Evolutionary conservation across 306 rosid genomes (phyloP).

Genomic region (Vigna reflexopilosa): DNA sequence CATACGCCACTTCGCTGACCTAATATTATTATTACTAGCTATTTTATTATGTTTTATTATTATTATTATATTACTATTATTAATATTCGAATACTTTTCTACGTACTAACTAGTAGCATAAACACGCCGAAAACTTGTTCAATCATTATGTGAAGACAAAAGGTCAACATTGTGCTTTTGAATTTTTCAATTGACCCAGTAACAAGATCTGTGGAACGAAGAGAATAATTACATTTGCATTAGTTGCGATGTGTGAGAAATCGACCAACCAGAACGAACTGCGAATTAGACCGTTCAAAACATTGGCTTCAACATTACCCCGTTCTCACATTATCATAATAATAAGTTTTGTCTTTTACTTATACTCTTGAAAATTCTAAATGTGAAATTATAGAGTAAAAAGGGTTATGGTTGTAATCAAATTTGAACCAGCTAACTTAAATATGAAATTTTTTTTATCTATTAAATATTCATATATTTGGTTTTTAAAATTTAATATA

Average conservation of each 20-base stretch:
- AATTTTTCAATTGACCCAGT: slow-evolving; percentile 15
- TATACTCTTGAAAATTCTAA: too few relatives aligned
- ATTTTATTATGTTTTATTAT: too few relatives aligned
- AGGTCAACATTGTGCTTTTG: slow-evolving; percentile 1
- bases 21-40: background rate
- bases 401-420: too few relatives aligned
- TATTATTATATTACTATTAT: background rate
- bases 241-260: background rate
- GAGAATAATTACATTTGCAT: background rate
- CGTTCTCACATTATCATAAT: background rate
- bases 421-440: too few relatives aligned
- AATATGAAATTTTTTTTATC: too few relatives aligned
- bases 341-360: background rate
- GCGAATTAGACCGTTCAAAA: background rate
- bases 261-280: background rate
- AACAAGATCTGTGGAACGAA: background rate
- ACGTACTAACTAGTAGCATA: background rate
- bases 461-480: too few relatives aligned
- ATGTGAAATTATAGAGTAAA: too few relatives aligned
- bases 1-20: background rate
- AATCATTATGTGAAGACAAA: background rate
- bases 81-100: background rate
- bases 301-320: background rate
- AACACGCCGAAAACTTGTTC: background rate
- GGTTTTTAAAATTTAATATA: too few relatives aligned